Base-by-base conservation (phyloP, 2,329 filamentous ascomycete species). In the Pyrenochaeta sp. region DNA sequence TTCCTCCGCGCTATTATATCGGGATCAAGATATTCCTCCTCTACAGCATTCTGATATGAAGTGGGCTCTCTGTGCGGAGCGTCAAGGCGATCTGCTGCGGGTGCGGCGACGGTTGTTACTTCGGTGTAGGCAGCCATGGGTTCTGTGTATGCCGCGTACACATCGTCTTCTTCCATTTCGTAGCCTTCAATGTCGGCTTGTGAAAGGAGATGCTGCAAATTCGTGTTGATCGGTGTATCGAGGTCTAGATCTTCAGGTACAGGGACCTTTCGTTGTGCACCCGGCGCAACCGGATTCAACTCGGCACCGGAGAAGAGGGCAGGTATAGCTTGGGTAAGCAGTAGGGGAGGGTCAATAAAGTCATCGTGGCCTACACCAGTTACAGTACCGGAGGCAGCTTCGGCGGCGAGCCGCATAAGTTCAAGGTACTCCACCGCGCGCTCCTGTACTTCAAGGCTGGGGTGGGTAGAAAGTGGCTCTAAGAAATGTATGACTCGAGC, bases 381-480 rank as follows among this genome's bases (percentile, higher is more conserved):
- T 10, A 86, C 83, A 60, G 93, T 90, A 1, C 84, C 88, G 8
- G 88, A 85, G 2, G 87, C 86, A 13, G 94, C 93, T 79, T 99
- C 95, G 1, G 89, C 88, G 2, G 92, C 92, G 44, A 99, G 83
- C 57, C 92, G 92, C 70, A 98, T 86, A 12, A 98, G 83, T 74
- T 99, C 95, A 0, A 93, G 85, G 68, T 97, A 96, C 73, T 97
- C 93, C 1, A 97, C 93, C 2, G 93, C 90, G 55, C 95, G 88
- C 77, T 98, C 95, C 78, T 99, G 95, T 3, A 99, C 93, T 74
- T 99, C 95, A 1, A 99, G 83, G 68, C 89, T 92, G 0, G 94
- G 93, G 74, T 98, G 92, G 40, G 89, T 83, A 0, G 89, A 88
- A 15, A 98, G 78, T 0, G 89, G 86, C 69, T 98, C 93, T 24